phyloP scores from a whole-genome alignment of 352 stramenopile genomes.

The Saprolegnia diclina region DNA sequence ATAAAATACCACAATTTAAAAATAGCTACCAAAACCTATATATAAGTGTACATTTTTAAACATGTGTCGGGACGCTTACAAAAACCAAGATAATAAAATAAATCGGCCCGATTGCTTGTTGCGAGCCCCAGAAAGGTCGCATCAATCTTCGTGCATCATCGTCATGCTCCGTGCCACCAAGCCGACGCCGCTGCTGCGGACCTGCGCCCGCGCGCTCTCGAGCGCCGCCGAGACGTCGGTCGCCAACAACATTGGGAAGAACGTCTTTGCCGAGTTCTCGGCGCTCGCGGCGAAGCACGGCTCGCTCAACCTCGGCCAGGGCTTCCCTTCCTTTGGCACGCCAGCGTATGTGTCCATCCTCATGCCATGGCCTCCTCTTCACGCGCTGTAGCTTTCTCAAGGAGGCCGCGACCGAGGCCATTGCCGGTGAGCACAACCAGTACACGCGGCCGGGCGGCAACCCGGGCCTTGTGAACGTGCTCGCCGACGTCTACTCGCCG shows the following conservation, averaged over 20 bases:
- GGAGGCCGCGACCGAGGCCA: constrained; percentile 76
- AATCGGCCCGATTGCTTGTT: not conserved
- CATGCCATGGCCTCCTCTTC: not conserved
- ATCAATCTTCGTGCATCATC: not conserved
- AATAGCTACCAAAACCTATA: not conserved
- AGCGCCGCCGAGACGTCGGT: constrained; percentile 2
- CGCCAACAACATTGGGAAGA: constrained; percentile 43
- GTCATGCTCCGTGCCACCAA: not conserved
- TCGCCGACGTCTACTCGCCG: constrained; percentile 75
- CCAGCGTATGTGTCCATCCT: constrained; percentile 38
- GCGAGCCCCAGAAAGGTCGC: not conserved
- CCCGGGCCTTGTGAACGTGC: constrained; percentile 62
- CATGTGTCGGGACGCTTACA: not conserved
- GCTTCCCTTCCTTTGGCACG: constrained; percentile 94
- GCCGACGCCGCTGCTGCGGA: not conserved
- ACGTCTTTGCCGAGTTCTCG: constrained; percentile 86
- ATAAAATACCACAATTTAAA: not conserved
- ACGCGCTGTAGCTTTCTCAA: constrained; percentile 72
- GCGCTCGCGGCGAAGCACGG: constrained; percentile 69
- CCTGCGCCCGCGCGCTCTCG: not conserved
- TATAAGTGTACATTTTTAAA: not conserved
- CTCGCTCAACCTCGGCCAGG: constrained; percentile 94
- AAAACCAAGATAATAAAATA: not conserved
- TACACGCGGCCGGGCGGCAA: constrained; percentile 86
- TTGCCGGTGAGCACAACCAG: constrained; percentile 76